Percentiles rank a stretch among this genome's conserved stretches.
Evolutionary conservation across 2,329 filamentous ascomycete species (phyloP).

Genomic region (Monosporascus sp.): DNA sequence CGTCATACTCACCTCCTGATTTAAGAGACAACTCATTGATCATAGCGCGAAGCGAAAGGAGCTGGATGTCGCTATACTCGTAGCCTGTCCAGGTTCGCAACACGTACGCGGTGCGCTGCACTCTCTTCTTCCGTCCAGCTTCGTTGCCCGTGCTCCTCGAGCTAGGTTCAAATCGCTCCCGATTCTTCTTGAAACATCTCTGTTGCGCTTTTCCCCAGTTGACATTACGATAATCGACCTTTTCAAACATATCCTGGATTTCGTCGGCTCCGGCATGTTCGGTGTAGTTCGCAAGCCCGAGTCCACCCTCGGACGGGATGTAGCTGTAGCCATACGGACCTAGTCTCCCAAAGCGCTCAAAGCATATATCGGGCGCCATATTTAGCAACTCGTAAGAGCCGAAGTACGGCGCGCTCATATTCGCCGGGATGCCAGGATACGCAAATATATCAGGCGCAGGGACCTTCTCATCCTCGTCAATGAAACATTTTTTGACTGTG

Average conservation of each 20-base stretch:
- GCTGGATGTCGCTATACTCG: constrained; percentile 57
- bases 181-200: constrained; percentile 41
- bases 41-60: constrained; percentile 60
- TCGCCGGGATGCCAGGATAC: constrained; percentile 56
- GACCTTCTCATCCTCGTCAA: constrained; percentile 41
- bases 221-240: constrained; percentile 30
- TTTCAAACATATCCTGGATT: constrained; percentile 30
- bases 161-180: constrained; percentile 38
- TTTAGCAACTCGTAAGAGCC: constrained; percentile 59
- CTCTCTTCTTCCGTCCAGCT: constrained; percentile 11
- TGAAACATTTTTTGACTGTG: constrained; percentile 36
- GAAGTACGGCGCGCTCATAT: constrained; percentile 60
- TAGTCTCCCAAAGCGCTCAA: constrained; percentile 63
- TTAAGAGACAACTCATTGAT: constrained; percentile 59
- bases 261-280: constrained; percentile 56
- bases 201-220: constrained; percentile 30
- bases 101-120: constrained; percentile 52
- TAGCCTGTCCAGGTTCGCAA: constrained; percentile 64
- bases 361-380: constrained; percentile 60
- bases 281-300: constrained; percentile 53
- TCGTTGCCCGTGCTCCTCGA: constrained; percentile 1
- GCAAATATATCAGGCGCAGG: constrained; percentile 34
- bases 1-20: constrained; percentile 61
- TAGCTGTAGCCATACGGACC: constrained; percentile 68
- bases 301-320: constrained; percentile 55